Evolutionary conservation across 2,329 filamentous ascomycete genomes (phyloP).

Genomic region (Rutstroemia sp.): DNA sequence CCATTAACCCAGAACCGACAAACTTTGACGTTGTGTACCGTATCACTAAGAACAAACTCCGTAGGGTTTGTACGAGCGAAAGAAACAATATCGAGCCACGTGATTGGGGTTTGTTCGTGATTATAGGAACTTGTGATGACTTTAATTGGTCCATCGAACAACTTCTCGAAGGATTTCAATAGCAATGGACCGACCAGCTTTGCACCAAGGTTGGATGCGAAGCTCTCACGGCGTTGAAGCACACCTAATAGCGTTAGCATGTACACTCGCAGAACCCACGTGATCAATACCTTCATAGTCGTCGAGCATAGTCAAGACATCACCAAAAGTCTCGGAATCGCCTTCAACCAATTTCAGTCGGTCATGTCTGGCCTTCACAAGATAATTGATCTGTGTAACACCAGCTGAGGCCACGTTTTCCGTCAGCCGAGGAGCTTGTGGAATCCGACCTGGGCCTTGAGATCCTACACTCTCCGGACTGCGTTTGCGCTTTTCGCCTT

Average conservation of each 20-base stretch:
- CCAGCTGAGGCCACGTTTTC: slow-evolving; percentile 4
- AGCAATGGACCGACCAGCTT: slow-evolving; percentile 75
- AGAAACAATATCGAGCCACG: slow-evolving; percentile 80
- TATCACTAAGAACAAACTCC: slow-evolving; percentile 67
- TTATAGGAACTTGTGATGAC: slow-evolving; percentile 38
- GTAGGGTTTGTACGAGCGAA: slow-evolving; percentile 74
- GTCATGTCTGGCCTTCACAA: slow-evolving; percentile 38
- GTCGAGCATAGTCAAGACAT: slow-evolving; percentile 63
- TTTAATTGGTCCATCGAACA: slow-evolving; percentile 74
- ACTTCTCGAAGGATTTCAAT: slow-evolving; percentile 76
- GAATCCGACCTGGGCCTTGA: slow-evolving; percentile 27
- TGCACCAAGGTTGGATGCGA: slow-evolving; percentile 78
- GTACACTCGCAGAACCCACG: background rate
- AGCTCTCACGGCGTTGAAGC: slow-evolving; percentile 75
- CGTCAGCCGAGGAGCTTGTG: slow-evolving; percentile 10
- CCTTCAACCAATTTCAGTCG: slow-evolving; percentile 45
- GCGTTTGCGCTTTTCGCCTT: slow-evolving; percentile 22
- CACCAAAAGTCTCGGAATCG: slow-evolving; percentile 60
- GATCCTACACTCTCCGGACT: slow-evolving; percentile 16
- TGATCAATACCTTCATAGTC: slow-evolving; percentile 60
- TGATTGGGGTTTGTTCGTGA: slow-evolving; percentile 55
- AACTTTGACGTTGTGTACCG: slow-evolving; percentile 59
- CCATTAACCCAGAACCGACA: slow-evolving; percentile 81
- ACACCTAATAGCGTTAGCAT: slow-evolving; percentile 45
- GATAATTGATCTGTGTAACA: slow-evolving; percentile 44